Conservation (phyloP, 192 early-diverging fungal species). For the Jimgerdemannia flammicorona region DNA sequence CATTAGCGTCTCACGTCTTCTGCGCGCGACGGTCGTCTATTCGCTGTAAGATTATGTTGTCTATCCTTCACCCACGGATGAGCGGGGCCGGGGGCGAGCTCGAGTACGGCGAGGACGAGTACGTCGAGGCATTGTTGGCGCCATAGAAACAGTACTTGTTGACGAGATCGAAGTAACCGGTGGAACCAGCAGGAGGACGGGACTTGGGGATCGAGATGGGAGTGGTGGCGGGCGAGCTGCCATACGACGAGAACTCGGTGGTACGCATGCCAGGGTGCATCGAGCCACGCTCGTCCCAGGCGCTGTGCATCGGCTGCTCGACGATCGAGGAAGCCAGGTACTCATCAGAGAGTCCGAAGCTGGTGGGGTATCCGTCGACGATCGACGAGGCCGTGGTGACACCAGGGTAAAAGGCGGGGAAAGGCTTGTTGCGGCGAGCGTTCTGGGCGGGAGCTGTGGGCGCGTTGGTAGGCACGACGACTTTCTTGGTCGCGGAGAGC, state of each 20-base stretch:
- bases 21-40: too few relatives aligned
- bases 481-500: conserved; percentile 22
- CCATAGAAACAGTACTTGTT: conserved; percentile 54
- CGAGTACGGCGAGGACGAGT: conserved; percentile 20
- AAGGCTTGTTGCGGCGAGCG: neutral
- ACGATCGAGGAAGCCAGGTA: neutral
- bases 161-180: conserved; percentile 46
- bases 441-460: neutral
- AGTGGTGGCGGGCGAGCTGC: conserved; percentile 1
- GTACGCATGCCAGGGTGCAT: too few relatives aligned
- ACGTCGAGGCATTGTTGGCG: conserved; percentile 23
- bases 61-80: conserved; percentile 10
- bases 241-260: neutral
- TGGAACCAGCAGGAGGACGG: conserved; percentile 36
- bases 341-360: neutral
- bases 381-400: neutral
- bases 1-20: too few relatives aligned
- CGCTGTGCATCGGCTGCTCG: neutral
- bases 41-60: neutral
- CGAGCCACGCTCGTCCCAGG: too few relatives aligned
- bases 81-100: conserved; percentile 2
- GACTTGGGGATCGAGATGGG: conserved; percentile 9
- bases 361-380: neutral
- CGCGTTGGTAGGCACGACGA: neutral
- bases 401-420: neutral